Base-by-base conservation (phyloP, 495 filamentous ascomycete genomes). In the Penicillium paradoxum region DNA sequence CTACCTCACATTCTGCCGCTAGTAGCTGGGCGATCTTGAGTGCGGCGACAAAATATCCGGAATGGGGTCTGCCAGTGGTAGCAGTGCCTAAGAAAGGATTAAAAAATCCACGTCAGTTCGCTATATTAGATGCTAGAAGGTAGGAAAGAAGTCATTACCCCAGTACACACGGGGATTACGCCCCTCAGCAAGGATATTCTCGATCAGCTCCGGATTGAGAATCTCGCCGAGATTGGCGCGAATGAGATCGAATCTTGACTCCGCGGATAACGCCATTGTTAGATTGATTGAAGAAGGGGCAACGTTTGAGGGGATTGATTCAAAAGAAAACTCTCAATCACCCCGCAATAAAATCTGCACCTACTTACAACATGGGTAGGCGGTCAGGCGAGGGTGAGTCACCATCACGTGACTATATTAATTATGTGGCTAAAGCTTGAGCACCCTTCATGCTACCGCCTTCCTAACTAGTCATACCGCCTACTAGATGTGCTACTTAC, bases 1-100 rank as follows among this genome's bases (percentile, higher is more conserved):
- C 84, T 49, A 97, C 81, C 19, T 87, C 76, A 69, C 90, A 96
- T 17, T 88, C 91, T 19, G 93, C 91, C 29, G 77, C 77, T 3
- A 98, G 83, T 55, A 95, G 82, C 60, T 98, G 84, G 29, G 90
- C 91, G 59, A 97, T 84, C 70, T 97, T 97, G 54, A 96, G 22
- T 3, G 54, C 60, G 24, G 39, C 21, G 39, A 92, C 86, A 52
- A 92, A 90, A 77, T 97, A 97, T 36, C 89, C 87, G 58, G 78
- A 83, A 58, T 95, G 89, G 11, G 89, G 89, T 55, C 80, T 72
- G 0, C 90, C 91, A 3, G 87, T 91, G 5, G 90, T 89, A 18
- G 88, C 88, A 11, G 88, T 93, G 44, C 87, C 83, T 82, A 34
- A 30, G 51, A 47, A 47, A 30, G 11, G 15, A 49, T 1, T 30